phyloP scores from a whole-genome alignment of 148 eudicot species.

The Fagopyrum homotropicum region DNA sequence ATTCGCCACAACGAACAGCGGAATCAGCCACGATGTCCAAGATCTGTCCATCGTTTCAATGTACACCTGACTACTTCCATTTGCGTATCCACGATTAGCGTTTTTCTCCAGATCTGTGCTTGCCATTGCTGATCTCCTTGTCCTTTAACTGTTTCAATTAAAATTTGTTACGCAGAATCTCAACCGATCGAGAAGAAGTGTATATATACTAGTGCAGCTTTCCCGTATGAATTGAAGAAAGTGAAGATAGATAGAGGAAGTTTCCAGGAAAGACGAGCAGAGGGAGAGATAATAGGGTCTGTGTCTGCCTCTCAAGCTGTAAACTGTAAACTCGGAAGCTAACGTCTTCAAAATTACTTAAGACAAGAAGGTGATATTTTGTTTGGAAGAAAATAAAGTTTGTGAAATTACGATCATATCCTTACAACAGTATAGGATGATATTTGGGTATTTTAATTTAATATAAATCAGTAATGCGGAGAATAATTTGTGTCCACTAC shows the following conservation, averaged over 20 bases:
- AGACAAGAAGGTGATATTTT: neutral
- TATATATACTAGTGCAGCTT: neutral
- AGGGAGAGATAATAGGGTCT: neutral
- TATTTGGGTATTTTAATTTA: neutral
- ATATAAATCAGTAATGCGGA: no score
- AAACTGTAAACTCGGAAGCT: neutral
- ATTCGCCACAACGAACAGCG: conserved; percentile 75
- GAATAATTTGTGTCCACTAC: no score
- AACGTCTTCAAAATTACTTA: neutral
- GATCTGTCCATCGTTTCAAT: conserved; percentile 35
- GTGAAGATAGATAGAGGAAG: neutral
- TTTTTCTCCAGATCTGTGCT: conserved; percentile 13
- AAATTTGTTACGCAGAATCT: neutral
- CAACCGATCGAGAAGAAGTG: conserved; percentile 2
- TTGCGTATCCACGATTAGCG: neutral
- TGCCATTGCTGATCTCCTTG: conserved; percentile 4
- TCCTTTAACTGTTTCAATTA: neutral
- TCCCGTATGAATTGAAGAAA: neutral
- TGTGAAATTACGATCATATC: neutral
- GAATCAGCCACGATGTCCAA: conserved; percentile 94
- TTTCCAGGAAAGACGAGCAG: neutral
- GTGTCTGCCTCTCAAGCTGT: neutral
- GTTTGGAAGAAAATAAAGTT: no score
- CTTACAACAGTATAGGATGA: neutral
- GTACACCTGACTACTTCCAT: conserved; percentile 3